Evolutionary conservation across 1,139 yeast species (phyloP).

Genomic region (Suhomyces guaymorum): DNA sequence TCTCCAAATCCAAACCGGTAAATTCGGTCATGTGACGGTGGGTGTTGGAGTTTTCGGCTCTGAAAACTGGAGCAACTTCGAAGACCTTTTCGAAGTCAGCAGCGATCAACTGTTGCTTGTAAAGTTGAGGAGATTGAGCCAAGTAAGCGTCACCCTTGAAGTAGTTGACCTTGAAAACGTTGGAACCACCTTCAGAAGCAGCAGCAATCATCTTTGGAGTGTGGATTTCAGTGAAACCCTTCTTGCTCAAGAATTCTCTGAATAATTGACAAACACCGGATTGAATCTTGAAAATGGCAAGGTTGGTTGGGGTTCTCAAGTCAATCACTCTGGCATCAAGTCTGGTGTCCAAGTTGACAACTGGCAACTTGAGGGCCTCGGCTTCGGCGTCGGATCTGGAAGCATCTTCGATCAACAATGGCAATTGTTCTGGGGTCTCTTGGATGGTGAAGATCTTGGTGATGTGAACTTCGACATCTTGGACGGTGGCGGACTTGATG

Average conservation of each 20-base stretch:
- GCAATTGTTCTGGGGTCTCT: slow-evolving; percentile 90
- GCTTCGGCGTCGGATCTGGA: slow-evolving; percentile 94
- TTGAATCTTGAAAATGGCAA: slow-evolving; percentile 93
- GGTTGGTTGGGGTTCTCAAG: slow-evolving; percentile 94
- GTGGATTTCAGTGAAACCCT: slow-evolving; percentile 84
- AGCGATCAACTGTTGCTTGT: slow-evolving; percentile 96
- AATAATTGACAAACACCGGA: slow-evolving; percentile 85
- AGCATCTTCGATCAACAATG: slow-evolving; percentile 94
- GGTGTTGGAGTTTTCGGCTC: slow-evolving; percentile 98
- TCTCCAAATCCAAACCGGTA: slow-evolving; percentile 94
- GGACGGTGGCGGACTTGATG: slow-evolving; percentile 87
- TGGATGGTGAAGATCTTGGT: slow-evolving; percentile 72
- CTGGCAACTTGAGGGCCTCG: slow-evolving; percentile 86
- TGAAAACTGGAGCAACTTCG: slow-evolving; percentile 96
- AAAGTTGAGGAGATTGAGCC: slow-evolving; percentile 97
- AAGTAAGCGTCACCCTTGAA: slow-evolving; percentile 90
- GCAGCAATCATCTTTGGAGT: slow-evolving; percentile 95
- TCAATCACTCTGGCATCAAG: slow-evolving; percentile 94
- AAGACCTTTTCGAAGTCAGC: slow-evolving; percentile 96
- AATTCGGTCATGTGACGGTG: slow-evolving; percentile 99
- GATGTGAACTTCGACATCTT: slow-evolving; percentile 83
- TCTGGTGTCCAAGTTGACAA: slow-evolving; percentile 94
- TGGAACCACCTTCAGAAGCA: slow-evolving; percentile 97
- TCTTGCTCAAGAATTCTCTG: slow-evolving; percentile 75
- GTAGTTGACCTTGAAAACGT: slow-evolving; percentile 89